Base-by-base conservation (phyloP, 2,329 filamentous ascomycete species). In the Aschersonia sp. region DNA sequence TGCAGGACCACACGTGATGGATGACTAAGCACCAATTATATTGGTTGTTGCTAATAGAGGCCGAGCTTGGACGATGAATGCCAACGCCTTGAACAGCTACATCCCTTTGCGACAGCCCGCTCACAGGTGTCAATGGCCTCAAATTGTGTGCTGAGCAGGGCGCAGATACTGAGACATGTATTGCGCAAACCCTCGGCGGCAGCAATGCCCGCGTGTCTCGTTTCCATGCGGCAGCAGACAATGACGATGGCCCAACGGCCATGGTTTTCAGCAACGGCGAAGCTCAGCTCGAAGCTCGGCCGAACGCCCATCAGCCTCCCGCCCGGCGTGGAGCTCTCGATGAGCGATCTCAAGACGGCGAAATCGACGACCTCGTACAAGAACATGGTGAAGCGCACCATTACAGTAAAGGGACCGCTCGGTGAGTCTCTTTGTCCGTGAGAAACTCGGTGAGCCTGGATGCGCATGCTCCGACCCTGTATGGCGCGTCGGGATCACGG, bases 241-340 rank as follows among this genome's bases (percentile, higher is more conserved):
- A 22, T 22, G 22, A 37, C 45, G 44, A 47, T 46, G 54, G 47
- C 64, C 54, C 52, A 66, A 48, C 58, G 64, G 39, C 62, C 49
- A 12, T 22, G 22, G 22, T 95, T 95, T 71, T 89, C 85, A 48
- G 81, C 79, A 41, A 83, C 86, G 42, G 62, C 78, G 47, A 66
- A 67, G 60, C 72, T 74, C 55, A 67, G 72, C 49, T 95, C 90
- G 43, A 92, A 95, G 72, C 83, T 98, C 52, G 92, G 92, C 56
- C 76, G 80, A 56, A 84, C 84, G 50, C 77, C 85, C 30, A 76
- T 95, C 47, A 81, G 86, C 47, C 73, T 95, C 32, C 90, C 90
- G 1, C 82, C 85, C 0, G 85, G 87, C 52, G 92, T 98, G 49
- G 83, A 83, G 46, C 72, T 98, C 41, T 69, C 77, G 9, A 68